phyloP scores from a whole-genome alignment of 176 grass and related monocot species.

The Sorghum bicolor region DNA sequence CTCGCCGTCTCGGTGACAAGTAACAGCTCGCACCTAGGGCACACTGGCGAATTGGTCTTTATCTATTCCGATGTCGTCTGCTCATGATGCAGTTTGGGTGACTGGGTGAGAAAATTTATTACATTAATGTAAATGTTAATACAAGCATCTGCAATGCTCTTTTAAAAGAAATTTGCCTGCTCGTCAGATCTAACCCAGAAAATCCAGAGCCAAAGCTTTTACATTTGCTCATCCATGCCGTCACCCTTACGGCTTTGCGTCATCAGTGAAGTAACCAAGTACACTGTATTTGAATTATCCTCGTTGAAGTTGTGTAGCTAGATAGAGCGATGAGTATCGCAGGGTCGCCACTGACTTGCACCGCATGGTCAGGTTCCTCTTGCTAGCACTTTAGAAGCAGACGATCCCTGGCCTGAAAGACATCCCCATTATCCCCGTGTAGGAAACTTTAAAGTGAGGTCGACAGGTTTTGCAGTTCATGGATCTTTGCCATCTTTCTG shows the following conservation, averaged over 20 bases:
- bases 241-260: background rate
- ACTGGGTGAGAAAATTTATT: background rate
- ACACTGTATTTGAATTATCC: background rate
- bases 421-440: background rate
- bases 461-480: background rate
- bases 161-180: background rate
- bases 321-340: background rate
- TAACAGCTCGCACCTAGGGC: slow-evolving; percentile 2
- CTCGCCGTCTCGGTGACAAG: background rate
- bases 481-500: background rate
- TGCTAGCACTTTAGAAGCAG: background rate
- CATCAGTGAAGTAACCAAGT: background rate
- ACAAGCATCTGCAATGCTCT: background rate
- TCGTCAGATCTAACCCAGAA: background rate
- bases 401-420: background rate
- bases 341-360: background rate
- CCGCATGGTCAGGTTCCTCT: background rate
- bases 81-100: background rate
- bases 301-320: background rate
- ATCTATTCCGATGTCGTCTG: background rate
- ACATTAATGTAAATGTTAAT: background rate
- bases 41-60: background rate
- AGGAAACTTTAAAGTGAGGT: background rate
- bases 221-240: background rate
- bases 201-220: background rate